Base-by-base conservation (phyloP, 768 basidiomycete genomes). In the Suillus discolor region DNA sequence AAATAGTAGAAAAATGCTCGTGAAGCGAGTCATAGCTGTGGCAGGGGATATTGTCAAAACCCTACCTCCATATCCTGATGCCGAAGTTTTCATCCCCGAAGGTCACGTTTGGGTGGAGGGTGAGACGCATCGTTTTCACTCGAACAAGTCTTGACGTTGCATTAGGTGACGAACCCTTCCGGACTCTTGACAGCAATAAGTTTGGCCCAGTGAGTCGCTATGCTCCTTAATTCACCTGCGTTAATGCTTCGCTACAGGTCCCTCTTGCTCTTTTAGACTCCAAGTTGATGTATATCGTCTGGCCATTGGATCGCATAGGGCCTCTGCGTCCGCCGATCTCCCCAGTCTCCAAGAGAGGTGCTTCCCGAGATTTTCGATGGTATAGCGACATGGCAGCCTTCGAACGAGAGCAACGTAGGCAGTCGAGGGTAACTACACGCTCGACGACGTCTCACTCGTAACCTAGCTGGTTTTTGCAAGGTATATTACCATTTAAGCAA, bases 31-130 rank as follows among this genome's bases (percentile, higher is more conserved):
- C 49, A 67, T 89, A 59, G 91, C 84, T 4, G 70, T 87, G 25
- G 85, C 85, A 71, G 89, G 89, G 11, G 90, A 92, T 71, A 71
- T 74, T 41, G 83, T 93, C 0, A 82, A 83, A 69, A 90, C 91
- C 4, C 78, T 90, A n/a, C 86, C 90, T 25, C 90, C 90, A 4
- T 89, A 87, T 70, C 86, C 87, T 1, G 82, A 85, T 23, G 63
- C 78, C 5, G 80, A 85, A 65, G 84, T 88, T 9, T 72, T 65
- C 34, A 75, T 93, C 42, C 90, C 91, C 4, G 65, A 77, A 69
- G 89, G 89, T 1, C 87, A 91, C 66, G 80, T 87, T 47, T 93
- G 91, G 91, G 82, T 92, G 61, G 91, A 93, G 84, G 91, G 89
- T 87, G 61, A 61, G 79, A 62, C 38, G 51, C 70, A 6, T 76